Evolutionary conservation across 2,329 filamentous ascomycete species (phyloP), one percentile per base, ranked within the genome.

Genomic region (Fusarium sp.): DNA sequence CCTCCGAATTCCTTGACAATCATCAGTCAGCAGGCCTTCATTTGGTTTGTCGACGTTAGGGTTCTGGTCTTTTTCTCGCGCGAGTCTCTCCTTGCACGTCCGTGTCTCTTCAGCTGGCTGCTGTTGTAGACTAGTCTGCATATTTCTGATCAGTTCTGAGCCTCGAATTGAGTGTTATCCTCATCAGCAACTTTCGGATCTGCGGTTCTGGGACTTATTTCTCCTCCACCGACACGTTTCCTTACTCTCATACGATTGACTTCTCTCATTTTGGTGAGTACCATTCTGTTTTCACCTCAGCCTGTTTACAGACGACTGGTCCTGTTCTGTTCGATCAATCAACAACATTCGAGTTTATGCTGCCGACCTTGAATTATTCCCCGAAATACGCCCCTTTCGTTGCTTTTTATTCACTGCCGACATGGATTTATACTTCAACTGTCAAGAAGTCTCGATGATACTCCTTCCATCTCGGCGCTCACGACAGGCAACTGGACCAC

Each of bases 1-100:
- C 79, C 77, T 73, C 75, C 78, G 66, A 79, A 50, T 67, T 66
- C 67, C 63, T 69, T 72, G 77, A 79, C 77, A 79, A 79, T 41
- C 50, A 56, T 48, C 55, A 74, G 75, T 80, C 78, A 47, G 73
- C 76, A 77, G 75, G 74, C 74, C 72, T 69, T 66, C 56, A 57
- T 63, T 66, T 66, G 65, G 68, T 76, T 76, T 75, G 74, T 77
- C 64, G 75, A 77, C 71, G 46, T 66, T 60, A 63, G 76, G 73
- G 73, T 77, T 77, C 74, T 60, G 75, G 75, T 74, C 65, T 68
- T 73, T 73, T 73, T 72, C 66, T 77, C 74, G 74, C 75, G 76
- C 75, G 75, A 79, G 75, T 66, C 60, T 53, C 43, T 70, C 58
- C 48, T 67, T 60, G 63, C 60, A 69, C 68, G 68, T 73, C 65